Evolutionary conservation across 331 rosid genomes (phyloP).

Genomic region (Cydonia oblonga): DNA sequence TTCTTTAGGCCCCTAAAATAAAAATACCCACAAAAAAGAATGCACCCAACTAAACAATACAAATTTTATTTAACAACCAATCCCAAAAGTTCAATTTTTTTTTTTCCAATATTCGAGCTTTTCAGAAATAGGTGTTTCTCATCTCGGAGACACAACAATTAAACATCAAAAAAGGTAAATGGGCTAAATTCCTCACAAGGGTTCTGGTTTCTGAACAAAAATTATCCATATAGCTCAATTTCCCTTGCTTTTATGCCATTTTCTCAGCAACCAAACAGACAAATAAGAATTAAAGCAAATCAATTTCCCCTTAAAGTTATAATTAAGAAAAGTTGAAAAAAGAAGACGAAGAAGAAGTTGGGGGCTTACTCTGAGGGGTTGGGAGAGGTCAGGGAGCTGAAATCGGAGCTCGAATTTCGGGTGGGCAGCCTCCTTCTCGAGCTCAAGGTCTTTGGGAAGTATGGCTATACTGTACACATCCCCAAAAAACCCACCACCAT

Average conservation of each 20-base stretch:
- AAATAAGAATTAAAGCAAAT: not conserved
- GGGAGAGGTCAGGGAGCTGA: conserved; percentile 43
- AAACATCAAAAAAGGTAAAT: not conserved
- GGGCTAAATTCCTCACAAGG: not conserved
- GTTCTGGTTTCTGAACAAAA: not conserved
- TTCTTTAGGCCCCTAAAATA: not conserved
- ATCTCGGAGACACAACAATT: not conserved
- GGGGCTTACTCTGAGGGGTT: conserved; percentile 21
- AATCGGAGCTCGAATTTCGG: conserved; percentile 27
- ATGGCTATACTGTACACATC: conserved; percentile 33
- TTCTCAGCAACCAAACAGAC: conserved; percentile 8
- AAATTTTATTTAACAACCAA: not conserved
- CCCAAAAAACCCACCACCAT: conserved; percentile 31
- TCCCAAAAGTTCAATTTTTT: not conserved
- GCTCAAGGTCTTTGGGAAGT: conserved; percentile 34
- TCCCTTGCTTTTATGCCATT: not conserved
- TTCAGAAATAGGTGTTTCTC: not conserved
- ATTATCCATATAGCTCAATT: not conserved
- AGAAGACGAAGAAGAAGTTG: no score
- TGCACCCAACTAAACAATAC: not conserved
- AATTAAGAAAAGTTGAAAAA: not conserved
- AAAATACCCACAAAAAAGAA: not conserved
- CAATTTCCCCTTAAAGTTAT: no score
- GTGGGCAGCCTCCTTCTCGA: conserved; percentile 14
- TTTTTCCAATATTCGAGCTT: not conserved